Evolutionary conservation across 139 green algal species (phyloP).

Genomic region (Chlorella sp.): DNA sequence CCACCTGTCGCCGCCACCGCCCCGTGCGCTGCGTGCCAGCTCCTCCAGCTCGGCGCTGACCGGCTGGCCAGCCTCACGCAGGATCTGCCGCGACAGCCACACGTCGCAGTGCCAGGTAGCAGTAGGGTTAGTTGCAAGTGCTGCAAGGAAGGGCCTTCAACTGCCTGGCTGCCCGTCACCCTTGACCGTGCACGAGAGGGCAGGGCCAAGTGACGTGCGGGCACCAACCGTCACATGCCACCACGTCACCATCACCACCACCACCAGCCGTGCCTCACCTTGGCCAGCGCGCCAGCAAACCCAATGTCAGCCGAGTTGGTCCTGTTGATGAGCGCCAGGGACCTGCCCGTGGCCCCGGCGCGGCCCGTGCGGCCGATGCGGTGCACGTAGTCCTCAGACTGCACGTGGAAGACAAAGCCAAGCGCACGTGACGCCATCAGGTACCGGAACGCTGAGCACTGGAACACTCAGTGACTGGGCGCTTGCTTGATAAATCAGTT

Average conservation of each 20-base stretch:
- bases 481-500: too few species aligned
- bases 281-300: too few species aligned
- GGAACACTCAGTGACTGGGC: too few species aligned
- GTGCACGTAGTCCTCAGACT: conserved; percentile 80
- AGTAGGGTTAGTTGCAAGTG: too few species aligned
- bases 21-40: too few species aligned
- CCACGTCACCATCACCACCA: neutral
- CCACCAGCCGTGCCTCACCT: too few species aligned
- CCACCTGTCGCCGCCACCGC: neutral
- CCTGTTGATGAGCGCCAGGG: conserved; percentile 12
- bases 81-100: neutral
- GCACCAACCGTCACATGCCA: neutral
- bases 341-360: conserved; percentile 69
- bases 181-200: too few species aligned
- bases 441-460: too few species aligned
- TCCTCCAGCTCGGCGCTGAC: neutral
- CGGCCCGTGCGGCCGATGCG: conserved; percentile 85
- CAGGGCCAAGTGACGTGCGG: neutral
- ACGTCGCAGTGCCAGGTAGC: too few species aligned
- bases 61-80: neutral
- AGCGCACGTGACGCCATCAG: neutral
- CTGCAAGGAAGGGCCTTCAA: too few species aligned
- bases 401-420: neutral
- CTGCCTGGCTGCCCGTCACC: too few species aligned
- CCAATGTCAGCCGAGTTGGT: too few species aligned